Evolutionary conservation across 257 asterid genomes (phyloP).

Genomic region (Knoxia roxburghii): DNA sequence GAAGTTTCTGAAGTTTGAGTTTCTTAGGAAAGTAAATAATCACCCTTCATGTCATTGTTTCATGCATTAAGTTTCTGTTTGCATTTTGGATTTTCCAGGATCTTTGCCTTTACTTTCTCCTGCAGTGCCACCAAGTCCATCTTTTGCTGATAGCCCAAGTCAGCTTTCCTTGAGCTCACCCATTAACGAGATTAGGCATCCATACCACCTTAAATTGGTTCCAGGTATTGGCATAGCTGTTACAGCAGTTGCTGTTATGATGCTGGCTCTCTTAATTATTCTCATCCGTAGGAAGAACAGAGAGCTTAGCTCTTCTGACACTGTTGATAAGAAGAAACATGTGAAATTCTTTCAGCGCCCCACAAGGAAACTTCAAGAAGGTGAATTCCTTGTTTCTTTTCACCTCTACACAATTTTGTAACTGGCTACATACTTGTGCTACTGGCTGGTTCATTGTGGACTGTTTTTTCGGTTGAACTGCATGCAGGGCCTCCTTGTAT

Average conservation of each 20-base stretch:
- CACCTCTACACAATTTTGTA: not conserved
- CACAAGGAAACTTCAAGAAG: slow-evolving; percentile 65
- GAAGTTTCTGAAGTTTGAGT: not conserved
- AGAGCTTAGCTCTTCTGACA: slow-evolving; percentile 55
- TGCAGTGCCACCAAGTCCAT: slow-evolving; percentile 46
- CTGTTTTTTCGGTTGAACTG: slow-evolving; percentile 18
- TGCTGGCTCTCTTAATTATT: slow-evolving; percentile 51
- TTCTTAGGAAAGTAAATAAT: not conserved
- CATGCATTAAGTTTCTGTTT: not conserved
- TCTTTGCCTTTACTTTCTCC: slow-evolving; percentile 47
- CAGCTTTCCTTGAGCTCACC: slow-evolving; percentile 43
- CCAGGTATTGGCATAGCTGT: slow-evolving; percentile 67
- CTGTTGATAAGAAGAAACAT: slow-evolving; percentile 28
- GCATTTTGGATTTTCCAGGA: slow-evolving; percentile 32
- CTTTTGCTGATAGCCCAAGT: slow-evolving; percentile 53
- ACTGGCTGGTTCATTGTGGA: slow-evolving; percentile 2
- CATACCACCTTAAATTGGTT: slow-evolving; percentile 54
- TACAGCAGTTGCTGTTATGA: slow-evolving; percentile 40
- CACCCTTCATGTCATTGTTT: not conserved
- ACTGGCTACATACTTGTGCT: not conserved
- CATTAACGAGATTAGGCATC: slow-evolving; percentile 38
- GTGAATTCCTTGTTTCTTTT: slow-evolving; percentile 26
- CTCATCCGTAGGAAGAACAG: slow-evolving; percentile 57
- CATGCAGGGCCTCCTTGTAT: slow-evolving; percentile 60
- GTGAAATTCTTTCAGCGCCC: slow-evolving; percentile 44